These are phyloP conservation scores for Lactarius tabidus DNA, from an alignment of 768 basidiomycete genomes.

Conservation along the genomic window DNA sequence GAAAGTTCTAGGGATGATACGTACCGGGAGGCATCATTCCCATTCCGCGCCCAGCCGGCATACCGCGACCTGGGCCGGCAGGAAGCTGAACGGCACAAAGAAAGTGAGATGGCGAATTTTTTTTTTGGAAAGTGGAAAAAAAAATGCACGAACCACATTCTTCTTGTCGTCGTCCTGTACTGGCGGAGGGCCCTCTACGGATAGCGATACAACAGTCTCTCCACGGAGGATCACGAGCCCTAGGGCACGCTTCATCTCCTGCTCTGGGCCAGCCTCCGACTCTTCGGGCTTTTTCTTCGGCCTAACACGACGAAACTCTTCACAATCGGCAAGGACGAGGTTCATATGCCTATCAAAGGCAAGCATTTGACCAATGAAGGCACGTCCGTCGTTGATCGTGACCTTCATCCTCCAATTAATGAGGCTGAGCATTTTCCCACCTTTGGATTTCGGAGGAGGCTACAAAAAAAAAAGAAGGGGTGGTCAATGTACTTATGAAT, in stretches of 20 bases:
- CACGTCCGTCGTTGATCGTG: conserved; percentile 95
- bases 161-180: conserved; percentile 87
- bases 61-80: conserved; percentile 87
- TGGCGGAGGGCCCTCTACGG: conserved; percentile 94
- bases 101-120: conserved; percentile 21
- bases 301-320: conserved; percentile 91
- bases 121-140: background rate
- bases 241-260: conserved; percentile 94
- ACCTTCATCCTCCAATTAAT: conserved; percentile 98
- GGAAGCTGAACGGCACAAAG: conserved; percentile 52
- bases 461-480: conserved; percentile 31
- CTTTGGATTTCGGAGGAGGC: conserved; percentile 96
- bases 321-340: conserved; percentile 95
- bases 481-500: background rate
- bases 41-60: conserved; percentile 96
- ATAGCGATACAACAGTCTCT: conserved; percentile 92
- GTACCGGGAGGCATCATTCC: conserved; percentile 87
- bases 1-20: conserved; percentile 31
- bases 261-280: conserved; percentile 65
- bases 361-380: conserved; percentile 96
- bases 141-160: conserved; percentile 51
- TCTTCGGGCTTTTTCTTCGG: conserved; percentile 89
- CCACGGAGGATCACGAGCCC: conserved; percentile 97
- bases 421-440: conserved; percentile 96
- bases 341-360: conserved; percentile 99